phyloP scores from a whole-genome alignment of 148 eudicot genomes.

The Suaeda aralocaspica region DNA sequence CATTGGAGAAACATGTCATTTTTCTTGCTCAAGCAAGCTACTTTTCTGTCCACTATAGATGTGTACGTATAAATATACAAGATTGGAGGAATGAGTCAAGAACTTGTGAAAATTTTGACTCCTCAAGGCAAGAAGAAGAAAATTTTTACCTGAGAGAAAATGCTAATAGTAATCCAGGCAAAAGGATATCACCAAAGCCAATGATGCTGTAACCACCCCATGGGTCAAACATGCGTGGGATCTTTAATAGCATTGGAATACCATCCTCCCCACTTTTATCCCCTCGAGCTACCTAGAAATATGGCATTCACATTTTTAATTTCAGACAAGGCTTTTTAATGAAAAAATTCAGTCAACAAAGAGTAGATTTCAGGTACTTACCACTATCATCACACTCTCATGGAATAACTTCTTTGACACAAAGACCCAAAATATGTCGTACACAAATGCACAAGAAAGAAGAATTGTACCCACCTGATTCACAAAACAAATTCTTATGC shows the following conservation, averaged over 20 bases:
- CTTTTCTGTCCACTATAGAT: too few species aligned
- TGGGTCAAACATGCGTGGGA: slow-evolving; percentile 79
- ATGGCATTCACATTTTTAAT: neutral
- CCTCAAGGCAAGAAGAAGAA: too few species aligned
- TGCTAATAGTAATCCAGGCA: slow-evolving; percentile 72
- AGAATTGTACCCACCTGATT: slow-evolving; percentile 78
- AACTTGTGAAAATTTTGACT: too few species aligned
- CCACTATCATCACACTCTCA: slow-evolving; percentile 92
- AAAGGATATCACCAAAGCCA: slow-evolving; percentile 78
- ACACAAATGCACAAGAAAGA: slow-evolving; percentile 68
- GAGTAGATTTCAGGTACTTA: slow-evolving; percentile 29
- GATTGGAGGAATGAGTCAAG: too few species aligned
- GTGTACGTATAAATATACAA: too few species aligned
- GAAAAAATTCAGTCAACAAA: neutral
- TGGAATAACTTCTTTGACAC: slow-evolving; percentile 65
- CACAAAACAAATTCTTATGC: neutral
- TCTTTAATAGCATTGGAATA: slow-evolving; percentile 82
- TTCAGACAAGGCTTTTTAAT: slow-evolving; percentile 9
- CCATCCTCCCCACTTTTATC: slow-evolving; percentile 85
- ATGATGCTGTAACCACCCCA: slow-evolving; percentile 94
- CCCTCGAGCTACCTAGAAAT: slow-evolving; percentile 73
- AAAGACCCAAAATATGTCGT: slow-evolving; percentile 89
- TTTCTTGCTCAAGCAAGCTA: neutral
- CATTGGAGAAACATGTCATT: neutral
- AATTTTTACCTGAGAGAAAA: slow-evolving; percentile 56